Base-by-base conservation (phyloP, 148 eudicot genomes). In the Rhododendron molle region DNA sequence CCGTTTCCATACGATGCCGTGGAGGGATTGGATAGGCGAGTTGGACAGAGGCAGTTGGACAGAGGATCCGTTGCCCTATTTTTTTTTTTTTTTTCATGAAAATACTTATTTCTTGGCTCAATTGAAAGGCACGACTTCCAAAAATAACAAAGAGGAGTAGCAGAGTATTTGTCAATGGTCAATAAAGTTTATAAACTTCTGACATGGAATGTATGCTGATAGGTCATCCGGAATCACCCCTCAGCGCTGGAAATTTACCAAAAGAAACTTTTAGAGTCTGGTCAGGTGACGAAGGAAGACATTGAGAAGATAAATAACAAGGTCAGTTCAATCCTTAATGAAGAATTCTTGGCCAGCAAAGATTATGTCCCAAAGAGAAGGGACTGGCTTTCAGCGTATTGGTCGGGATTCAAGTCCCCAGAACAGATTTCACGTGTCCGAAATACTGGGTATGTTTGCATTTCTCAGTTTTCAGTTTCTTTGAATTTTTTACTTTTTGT, bases 381-480 rank as follows among this genome's bases (percentile, higher is more conserved):
- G 90, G 99, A 96, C 87, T 96, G 99, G 99, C 98, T 96, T 83
- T 92, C 96, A 78, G 98, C 99, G 78, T 91, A 91, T 72, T 95
- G 99, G 99, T 84, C 91, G 23, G 99, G 96, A 34, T 93, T 91
- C 86, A 96, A 96, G 89, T 96, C 99, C 87, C 99, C 98, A 71
- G 96, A 92, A 87, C 98, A 95, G 89, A 85, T 92, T 89, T 92
- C 97, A 44, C 95, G 95, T 38, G 87, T 93, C 56, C 93, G 96
- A 71, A 93, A 96, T 90, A 96, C 98, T 78, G 98, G 98, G 99
- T 96, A 92, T 84, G 87, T 28, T 46, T 87, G 58, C 46, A 15
- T 88, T 18, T 38, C 4, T 79, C 21, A 36, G 32, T 85, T 77
- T 72, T 43, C 23, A 23, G 73, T 62, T 62, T 36, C 47, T 56